Conservation (phyloP, 2,329 filamentous ascomycete genomes). For the Monilinia fructicola region DNA sequence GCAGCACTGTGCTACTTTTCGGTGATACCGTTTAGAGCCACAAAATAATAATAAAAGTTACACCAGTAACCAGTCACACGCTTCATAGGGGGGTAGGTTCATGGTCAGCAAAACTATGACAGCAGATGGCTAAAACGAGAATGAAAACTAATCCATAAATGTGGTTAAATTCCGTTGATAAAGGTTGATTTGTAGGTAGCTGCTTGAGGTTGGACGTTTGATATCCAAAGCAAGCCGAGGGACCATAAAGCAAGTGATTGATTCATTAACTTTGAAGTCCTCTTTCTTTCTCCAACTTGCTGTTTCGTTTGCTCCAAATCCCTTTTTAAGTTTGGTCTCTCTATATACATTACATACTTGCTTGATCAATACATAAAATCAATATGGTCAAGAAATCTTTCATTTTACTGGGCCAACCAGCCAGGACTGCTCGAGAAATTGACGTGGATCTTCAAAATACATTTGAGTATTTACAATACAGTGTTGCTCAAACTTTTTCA, state of each 20-base stretch:
- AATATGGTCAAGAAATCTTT: conserved; percentile 22
- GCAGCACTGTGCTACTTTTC: neutral
- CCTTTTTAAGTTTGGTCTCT: neutral
- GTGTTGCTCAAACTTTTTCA: conserved; percentile 25
- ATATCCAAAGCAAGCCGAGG: neutral
- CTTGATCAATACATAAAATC: neutral
- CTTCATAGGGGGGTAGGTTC: no score
- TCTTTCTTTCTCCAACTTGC: neutral
- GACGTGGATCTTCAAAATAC: conserved; percentile 26
- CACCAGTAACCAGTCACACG: neutral
- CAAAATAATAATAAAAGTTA: neutral
- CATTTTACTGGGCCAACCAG: conserved; percentile 23
- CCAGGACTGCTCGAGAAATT: conserved; percentile 21
- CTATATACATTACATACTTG: neutral
- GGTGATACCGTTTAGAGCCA: neutral
- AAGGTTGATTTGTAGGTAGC: neutral
- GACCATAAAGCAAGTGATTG: neutral
- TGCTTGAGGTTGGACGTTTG: neutral
- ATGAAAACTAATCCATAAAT: neutral
- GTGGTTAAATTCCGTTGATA: neutral
- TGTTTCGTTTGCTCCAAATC: neutral
- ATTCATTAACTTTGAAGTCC: neutral
- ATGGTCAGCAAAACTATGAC: neutral
- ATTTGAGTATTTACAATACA: conserved; percentile 26
- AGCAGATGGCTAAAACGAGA: neutral